phyloP scores from a whole-genome alignment of 768 basidiomycete genomes.

The Lentinus brumalis region DNA sequence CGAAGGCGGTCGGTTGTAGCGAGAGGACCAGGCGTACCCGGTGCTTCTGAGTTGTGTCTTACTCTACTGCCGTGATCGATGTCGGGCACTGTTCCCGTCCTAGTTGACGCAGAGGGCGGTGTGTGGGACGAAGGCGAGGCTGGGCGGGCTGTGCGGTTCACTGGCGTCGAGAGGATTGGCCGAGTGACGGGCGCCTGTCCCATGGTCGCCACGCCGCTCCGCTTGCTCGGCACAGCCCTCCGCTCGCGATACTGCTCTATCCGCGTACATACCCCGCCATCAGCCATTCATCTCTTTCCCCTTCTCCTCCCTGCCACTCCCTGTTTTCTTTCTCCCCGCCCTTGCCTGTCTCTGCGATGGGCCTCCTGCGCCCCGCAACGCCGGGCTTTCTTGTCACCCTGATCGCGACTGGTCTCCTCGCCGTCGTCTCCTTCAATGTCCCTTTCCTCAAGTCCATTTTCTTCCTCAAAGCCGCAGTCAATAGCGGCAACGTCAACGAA shows the following conservation, averaged over 20 bases:
- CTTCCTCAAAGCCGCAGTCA: conserved; percentile 79
- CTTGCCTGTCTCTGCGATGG: conserved; percentile 42
- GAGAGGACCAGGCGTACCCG: background rate
- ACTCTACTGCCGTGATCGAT: no score
- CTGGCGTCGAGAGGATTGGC: background rate
- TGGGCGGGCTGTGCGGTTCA: background rate
- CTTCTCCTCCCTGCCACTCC: background rate
- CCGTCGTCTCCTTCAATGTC: conserved; percentile 87
- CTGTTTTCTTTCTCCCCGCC: background rate
- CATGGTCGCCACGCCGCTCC: conserved; percentile 13
- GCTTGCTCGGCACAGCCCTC: background rate
- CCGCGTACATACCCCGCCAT: conserved; percentile 7
- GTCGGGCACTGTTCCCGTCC: no score
- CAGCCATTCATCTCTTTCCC: background rate
- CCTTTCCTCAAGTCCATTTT: conserved; percentile 87
- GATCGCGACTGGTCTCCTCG: conserved; percentile 75
- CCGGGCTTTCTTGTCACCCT: conserved; percentile 87
- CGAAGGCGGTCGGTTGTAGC: background rate
- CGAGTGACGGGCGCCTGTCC: background rate
- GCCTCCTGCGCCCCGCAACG: conserved; percentile 78
- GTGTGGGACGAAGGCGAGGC: no score
- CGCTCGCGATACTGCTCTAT: background rate
- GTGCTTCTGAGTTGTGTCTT: background rate
- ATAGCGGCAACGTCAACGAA: conserved; percentile 50
- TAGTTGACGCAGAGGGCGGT: background rate